phyloP scores from a whole-genome alignment of 2,329 filamentous ascomycete species.

The Botrytis hyacinthi region DNA sequence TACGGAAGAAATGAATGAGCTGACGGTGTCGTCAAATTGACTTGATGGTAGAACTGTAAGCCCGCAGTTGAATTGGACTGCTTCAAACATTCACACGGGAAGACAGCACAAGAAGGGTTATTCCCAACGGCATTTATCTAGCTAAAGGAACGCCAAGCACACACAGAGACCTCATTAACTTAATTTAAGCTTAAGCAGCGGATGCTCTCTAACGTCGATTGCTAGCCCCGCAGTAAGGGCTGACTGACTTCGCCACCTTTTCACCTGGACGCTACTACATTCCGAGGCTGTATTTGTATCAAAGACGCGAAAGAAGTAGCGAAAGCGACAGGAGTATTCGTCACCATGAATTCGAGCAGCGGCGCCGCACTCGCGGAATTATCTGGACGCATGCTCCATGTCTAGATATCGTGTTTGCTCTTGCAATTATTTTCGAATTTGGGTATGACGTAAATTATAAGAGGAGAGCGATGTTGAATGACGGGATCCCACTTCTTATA shows the following conservation, averaged over 20 bases:
- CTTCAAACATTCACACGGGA: no score
- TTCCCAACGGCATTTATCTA: no score
- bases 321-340: neutral
- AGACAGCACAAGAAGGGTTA: neutral
- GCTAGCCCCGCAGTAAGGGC: no score
- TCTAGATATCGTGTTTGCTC: neutral
- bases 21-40: neutral
- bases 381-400: no score
- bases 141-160: neutral
- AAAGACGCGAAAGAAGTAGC: neutral
- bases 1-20: no score
- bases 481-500: neutral
- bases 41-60: neutral
- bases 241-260: neutral
- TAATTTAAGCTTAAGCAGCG: neutral
- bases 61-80: neutral
- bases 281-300: neutral
- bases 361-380: neutral
- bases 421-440: neutral
- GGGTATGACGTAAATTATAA: neutral
- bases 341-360: neutral
- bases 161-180: neutral
- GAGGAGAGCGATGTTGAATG: neutral
- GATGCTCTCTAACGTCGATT: neutral
- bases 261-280: neutral